Conservation (phyloP, 257 asterid species). For the Jacaranda copaia region DNA sequence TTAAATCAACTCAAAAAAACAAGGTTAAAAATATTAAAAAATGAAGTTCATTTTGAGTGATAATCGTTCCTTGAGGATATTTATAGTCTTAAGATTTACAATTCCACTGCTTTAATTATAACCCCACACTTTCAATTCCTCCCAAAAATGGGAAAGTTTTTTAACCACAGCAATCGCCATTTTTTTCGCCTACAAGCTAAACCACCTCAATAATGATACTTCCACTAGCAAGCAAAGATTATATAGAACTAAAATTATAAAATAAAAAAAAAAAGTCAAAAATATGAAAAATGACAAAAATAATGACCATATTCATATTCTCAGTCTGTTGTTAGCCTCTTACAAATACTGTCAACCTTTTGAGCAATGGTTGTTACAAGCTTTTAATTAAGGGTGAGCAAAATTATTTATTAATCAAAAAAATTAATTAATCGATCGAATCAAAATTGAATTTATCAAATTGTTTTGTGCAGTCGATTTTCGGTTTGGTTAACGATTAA, state of each 20-base stretch:
- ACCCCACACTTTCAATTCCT: conserved; percentile 36
- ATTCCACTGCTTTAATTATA: conserved; percentile 33
- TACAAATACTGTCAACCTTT: too few relatives aligned
- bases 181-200: conserved; percentile 38
- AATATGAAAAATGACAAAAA: too few relatives aligned
- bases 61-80: conserved; percentile 21
- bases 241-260: too few relatives aligned
- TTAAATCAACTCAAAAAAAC: background rate
- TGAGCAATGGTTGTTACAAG: too few relatives aligned
- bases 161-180: conserved; percentile 27
- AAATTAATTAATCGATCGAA: too few relatives aligned
- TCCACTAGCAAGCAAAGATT: conserved; percentile 30
- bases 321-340: background rate
- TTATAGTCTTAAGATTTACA: background rate
- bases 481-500: too few relatives aligned
- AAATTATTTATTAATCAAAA: too few relatives aligned
- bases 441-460: too few relatives aligned
- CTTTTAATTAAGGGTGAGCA: too few relatives aligned
- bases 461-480: too few relatives aligned
- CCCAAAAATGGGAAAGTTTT: conserved; percentile 26
- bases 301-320: conserved; percentile 12
- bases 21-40: background rate
- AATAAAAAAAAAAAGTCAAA: too few relatives aligned
- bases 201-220: conserved; percentile 35
- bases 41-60: conserved; percentile 29